phyloP scores from a whole-genome alignment of 352 stramenopile genomes.

The Elongisporangium anandrum region DNA sequence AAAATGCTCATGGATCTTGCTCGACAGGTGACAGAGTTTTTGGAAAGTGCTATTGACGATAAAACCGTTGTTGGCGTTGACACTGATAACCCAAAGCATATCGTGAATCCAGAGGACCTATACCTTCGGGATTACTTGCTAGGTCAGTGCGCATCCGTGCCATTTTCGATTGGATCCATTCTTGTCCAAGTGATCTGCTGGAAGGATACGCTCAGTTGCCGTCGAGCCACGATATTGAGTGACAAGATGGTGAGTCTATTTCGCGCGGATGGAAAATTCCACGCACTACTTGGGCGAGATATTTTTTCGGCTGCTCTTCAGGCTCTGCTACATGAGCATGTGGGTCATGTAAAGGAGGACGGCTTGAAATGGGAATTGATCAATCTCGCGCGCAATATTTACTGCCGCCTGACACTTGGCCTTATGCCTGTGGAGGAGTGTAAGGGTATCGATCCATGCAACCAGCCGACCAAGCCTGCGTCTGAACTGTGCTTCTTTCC shows the following conservation, averaged over 20 bases:
- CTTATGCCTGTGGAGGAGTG: conserved; percentile 71
- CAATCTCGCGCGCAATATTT: conserved; percentile 81
- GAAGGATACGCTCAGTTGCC: conserved; percentile 72
- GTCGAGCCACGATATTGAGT: conserved; percentile 45
- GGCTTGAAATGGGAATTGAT: conserved; percentile 82
- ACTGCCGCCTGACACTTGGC: conserved; percentile 62
- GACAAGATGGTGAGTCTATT: conserved; percentile 69
- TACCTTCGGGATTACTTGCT: conserved; percentile 63
- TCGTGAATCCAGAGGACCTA: conserved; percentile 55
- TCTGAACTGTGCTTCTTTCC: conserved; percentile 38
- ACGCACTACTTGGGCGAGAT: conserved; percentile 46
- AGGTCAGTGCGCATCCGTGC: conserved; percentile 32
- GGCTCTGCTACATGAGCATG: conserved; percentile 48
- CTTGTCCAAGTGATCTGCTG: conserved; percentile 60
- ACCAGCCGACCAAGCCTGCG: conserved; percentile 50
- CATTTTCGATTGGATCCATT: conserved; percentile 42
- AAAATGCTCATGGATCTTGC: conserved; percentile 74
- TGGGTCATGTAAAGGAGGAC: conserved; percentile 72
- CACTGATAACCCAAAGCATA: conserved; percentile 72
- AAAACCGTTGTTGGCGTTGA: conserved; percentile 71
- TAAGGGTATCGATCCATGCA: conserved; percentile 77
- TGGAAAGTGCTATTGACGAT: conserved; percentile 64
- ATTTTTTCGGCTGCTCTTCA: conserved; percentile 58
- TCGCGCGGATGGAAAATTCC: conserved; percentile 28
- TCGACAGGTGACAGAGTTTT: conserved; percentile 64